Evolutionary conservation across 2,329 filamentous ascomycete species (phyloP), one percentile per base, ranked within the genome.

Genomic region (Diaporthe citrichinensis): DNA sequence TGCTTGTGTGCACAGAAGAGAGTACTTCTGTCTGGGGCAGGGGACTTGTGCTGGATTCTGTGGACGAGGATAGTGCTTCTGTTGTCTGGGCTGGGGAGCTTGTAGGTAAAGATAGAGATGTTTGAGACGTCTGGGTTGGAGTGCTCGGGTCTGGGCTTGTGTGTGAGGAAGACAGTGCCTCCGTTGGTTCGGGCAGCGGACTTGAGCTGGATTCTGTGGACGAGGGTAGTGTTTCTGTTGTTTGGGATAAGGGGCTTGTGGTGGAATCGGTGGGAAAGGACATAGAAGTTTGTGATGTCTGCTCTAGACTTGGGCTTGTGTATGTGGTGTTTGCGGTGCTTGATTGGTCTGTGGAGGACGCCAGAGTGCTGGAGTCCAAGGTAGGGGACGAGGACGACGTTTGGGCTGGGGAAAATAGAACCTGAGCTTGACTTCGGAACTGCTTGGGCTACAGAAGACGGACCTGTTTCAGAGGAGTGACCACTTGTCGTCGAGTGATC

Each of bases 391-490:
- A 59, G 34, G 34, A 41, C 39, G 44, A 41, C 10, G 7, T 41
- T 41, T 61, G 58, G 58, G 58, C 58, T 61, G n/a, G 58, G 58
- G 58, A 25, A 61, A 5, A 61, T 15, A 61, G 23, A 31, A 41
- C 36, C 36, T 61, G 58, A 61, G 58, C 58, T n/a, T 41, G 58
- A 41, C 23, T 41, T 25, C 58, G 36, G 36, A 36, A 39, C 25
- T 25, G 8, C 23, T 61, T 61, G 58, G 36, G 58, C 36, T 41
- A 6, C 8, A 25, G 58, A 10, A 12, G 28, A 61, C 58, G 36
- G 36, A 61, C 58, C 58, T 61, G 36, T 44, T 59, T 3, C 4
- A 61, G 58, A 39, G 36, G 34, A n/a, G 4, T 39, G 36, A 39
- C 14, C 12, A 39, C 36, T 39, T 39, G 36, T 39, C 14, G 36